Evolutionary conservation across 2,329 filamentous ascomycete species (phyloP), one percentile per base, ranked within the genome.

Genomic region (Penicillium sp.): DNA sequence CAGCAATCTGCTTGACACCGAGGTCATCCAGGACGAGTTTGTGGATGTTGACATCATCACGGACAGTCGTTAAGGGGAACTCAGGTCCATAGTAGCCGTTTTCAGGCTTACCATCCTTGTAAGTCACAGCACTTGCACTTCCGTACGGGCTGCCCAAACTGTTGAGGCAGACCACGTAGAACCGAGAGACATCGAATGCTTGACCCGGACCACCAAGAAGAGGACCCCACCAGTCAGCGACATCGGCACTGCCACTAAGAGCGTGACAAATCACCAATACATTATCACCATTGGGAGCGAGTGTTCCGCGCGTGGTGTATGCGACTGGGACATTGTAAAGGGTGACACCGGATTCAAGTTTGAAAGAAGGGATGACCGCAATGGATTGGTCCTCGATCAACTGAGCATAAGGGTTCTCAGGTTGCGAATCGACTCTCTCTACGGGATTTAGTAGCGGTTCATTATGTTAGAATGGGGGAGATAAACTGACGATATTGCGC

Each of bases 21-120:
- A 81, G 62, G 48, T 75, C 69, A 57, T 80, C 77, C 13, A 80
- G 67, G 13, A 80, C 69, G 4, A 77, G 61, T 51, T 77, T 79
- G 57, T 80, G 77, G 42, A 79, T 73, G 40, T 87, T 89, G 46
- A 97, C 91, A 72, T 98, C 93, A 66, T 98, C 93, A 57, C 91
- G 79, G 56, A 98, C 88, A 0, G 93, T 97, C 1, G 93, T 96
- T 56, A 98, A 73, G 41, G 93, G 93, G 60, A 98, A 98, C 64
- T 98, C 93, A 1, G 93, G 93, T 0, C 93, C 93, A 64, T 98
- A 98, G 59, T 80, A 80, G 17, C 81, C 89, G 55, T 87, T 82
- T 45, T 75, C 75, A 15, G 78, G 72, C 60, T 94, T 81, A 13
- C 89, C 89, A 63, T 96, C 84, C 68, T 88, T 94, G 59, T 83